Evolutionary conservation across 1,139 yeast genomes (phyloP).

Genomic region (Meyerozyma smithsonii): DNA sequence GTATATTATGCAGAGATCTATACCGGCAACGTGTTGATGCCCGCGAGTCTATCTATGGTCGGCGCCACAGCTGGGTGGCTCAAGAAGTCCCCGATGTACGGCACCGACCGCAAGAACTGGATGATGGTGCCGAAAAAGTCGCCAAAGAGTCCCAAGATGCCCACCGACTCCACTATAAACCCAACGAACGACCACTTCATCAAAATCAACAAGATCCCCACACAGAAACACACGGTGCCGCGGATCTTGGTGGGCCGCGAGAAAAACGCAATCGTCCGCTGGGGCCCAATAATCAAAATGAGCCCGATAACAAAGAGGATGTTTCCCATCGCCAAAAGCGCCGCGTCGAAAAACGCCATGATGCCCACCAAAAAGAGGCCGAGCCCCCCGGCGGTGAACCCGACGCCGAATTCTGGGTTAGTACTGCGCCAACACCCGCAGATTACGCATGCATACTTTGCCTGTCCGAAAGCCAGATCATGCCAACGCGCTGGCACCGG

Average conservation of each 20-base stretch:
- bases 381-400: conserved; percentile 84
- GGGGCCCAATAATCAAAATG: conserved; percentile 80
- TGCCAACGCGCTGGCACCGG: no score
- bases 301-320: conserved; percentile 79
- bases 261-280: conserved; percentile 77
- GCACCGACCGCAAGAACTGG: conserved; percentile 84
- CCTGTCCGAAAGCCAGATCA: conserved; percentile 77
- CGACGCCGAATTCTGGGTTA: conserved; percentile 78
- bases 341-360: conserved; percentile 82
- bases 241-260: conserved; percentile 82
- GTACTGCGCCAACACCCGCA: conserved; percentile 14
- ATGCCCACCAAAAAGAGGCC: conserved; percentile 79
- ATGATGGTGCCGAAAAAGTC: conserved; percentile 88
- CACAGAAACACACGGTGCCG: conserved; percentile 73
- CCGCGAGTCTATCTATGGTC: conserved; percentile 44
- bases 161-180: conserved; percentile 77
- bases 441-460: conserved; percentile 52
- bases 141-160: conserved; percentile 85
- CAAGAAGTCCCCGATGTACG: conserved; percentile 80
- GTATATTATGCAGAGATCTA: conserved; percentile 8
- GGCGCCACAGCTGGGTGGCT: conserved; percentile 86
- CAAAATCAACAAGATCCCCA: conserved; percentile 74
- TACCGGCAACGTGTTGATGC: conserved; percentile 42
- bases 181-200: conserved; percentile 79
- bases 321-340: conserved; percentile 85